Evolutionary conservation across 1,139 yeast species (phyloP), one percentile per base, ranked within the genome.

Genomic region (Yarrowia galli): DNA sequence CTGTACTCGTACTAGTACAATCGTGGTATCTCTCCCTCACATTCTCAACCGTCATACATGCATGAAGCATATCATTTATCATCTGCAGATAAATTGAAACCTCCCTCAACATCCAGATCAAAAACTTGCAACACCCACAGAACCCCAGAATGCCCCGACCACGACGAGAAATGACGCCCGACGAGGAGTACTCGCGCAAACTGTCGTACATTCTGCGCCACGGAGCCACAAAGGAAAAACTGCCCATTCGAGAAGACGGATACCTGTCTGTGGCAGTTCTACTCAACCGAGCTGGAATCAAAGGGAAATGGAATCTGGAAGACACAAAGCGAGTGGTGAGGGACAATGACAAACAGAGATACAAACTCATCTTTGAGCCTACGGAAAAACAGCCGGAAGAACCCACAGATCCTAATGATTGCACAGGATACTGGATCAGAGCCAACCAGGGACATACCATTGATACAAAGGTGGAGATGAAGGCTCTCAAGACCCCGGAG

Each of bases 391-490:
- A 43, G 40, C 51, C 51, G 32, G 12, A 32, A 32, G 73, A 73
- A 3, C 70, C 70, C 1, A 78, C 73, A 69, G 66, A 67, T 12
- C 48, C 46, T 13, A 42, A 20, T 4, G 69, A 38, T n/a, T 40
- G 36, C 43, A 42, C 70, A 16, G 68, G 69, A 40, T 74, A 80
- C 75, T 77, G 73, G 46, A 89, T 95, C 16, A 86, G 98, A 75
- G 99, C 99, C 1, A 89, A 88, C 68, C 99, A 95, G 77, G 99
- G 99, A 10, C 99, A 95, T 76, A 87, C 97, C 0, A 79, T 95
- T 16, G 72, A 77, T 35, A 75, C 79, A 0, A 82, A 83, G 18
- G 82, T 85, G 28, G 82, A 80, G 15, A 75, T 85, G 69, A 73
- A 69, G 18, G 75, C 81, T 13, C 68, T 75, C 9, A 67, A 67